These are phyloP conservation scores for Paraphaeosphaeria sporulosa DNA, from an alignment of 2,329 filamentous ascomycete genomes.

Conservation along the genomic window DNA sequence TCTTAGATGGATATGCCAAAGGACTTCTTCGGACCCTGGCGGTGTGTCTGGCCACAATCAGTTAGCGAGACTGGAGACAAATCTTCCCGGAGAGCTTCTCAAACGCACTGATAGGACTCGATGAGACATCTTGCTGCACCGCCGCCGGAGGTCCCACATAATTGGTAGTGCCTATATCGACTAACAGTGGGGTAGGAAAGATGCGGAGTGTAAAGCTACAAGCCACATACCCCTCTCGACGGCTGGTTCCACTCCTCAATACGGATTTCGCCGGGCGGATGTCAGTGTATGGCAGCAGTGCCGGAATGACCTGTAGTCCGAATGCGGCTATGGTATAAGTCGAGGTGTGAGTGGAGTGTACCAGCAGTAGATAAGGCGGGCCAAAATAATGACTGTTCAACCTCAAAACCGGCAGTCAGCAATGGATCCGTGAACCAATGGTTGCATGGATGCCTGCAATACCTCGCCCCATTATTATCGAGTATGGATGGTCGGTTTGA, in stretches of 20 bases:
- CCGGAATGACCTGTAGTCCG: slow-evolving; percentile 16
- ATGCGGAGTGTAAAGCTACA: not conserved
- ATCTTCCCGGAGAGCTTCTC: not conserved
- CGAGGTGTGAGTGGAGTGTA: slow-evolving; percentile 15
- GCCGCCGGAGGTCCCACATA: slow-evolving; percentile 15
- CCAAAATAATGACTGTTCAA: slow-evolving; percentile 6
- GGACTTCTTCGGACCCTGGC: slow-evolving; percentile 12
- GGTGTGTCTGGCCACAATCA: slow-evolving; percentile 14
- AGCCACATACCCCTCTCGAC: not conserved
- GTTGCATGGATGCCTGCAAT: slow-evolving; percentile 13
- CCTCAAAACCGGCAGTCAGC: slow-evolving; percentile 20
- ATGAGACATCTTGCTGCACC: slow-evolving; percentile 2
- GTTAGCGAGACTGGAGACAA: not conserved
- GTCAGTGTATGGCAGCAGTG: slow-evolving; percentile 10
- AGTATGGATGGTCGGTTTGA: not conserved
- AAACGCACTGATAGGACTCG: not conserved
- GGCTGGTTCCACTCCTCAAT: not conserved
- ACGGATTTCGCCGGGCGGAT: not conserved
- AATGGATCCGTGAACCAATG: slow-evolving; percentile 16
- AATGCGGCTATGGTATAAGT: slow-evolving; percentile 7
- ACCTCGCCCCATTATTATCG: not conserved
- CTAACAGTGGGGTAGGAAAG: not conserved
- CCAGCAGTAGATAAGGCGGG: slow-evolving; percentile 21
- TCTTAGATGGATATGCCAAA: not conserved
- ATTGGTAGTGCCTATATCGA: slow-evolving; percentile 7